Conservation (phyloP, 768 basidiomycete species). For the Polyporus arcularius region DNA sequence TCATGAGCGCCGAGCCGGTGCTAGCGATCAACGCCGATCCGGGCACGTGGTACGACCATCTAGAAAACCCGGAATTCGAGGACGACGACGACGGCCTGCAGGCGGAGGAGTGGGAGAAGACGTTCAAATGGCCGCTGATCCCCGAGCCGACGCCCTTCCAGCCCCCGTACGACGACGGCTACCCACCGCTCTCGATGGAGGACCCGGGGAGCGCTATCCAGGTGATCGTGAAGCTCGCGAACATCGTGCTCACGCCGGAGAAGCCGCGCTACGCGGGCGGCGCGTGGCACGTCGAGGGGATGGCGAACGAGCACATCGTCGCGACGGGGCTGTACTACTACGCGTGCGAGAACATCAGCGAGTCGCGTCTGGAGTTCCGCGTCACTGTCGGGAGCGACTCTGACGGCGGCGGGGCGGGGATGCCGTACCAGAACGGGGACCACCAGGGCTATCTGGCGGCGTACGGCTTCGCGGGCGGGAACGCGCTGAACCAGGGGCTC, state of each 20-base stretch:
- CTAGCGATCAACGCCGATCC: constrained; percentile 6
- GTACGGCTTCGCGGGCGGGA: constrained; percentile 10
- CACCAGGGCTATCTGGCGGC: constrained; percentile 1
- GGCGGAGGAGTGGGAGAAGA: constrained; percentile 1
- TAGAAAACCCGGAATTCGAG: background rate
- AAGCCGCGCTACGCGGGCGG: constrained; percentile 33
- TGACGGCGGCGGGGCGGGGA: background rate
- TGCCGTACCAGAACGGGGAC: constrained; percentile 10
- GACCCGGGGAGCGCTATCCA: constrained; percentile 24
- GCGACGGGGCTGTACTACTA: constrained; percentile 28
- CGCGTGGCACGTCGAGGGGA: constrained; percentile 35
- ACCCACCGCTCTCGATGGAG: background rate
- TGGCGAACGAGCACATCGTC: constrained; percentile 18
- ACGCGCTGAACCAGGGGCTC: constrained; percentile 23
- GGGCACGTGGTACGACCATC: constrained; percentile 8
- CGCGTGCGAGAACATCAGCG: constrained; percentile 34
- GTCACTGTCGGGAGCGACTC: constrained; percentile 16
- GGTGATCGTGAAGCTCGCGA: constrained; percentile 45
- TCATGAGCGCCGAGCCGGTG: constrained; percentile 1
- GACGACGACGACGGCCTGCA: background rate
- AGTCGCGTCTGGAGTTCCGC: constrained; percentile 37
- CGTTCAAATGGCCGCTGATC: constrained; percentile 12
- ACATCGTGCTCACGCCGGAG: constrained; percentile 33
- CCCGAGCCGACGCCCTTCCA: constrained; percentile 18
- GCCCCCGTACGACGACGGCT: background rate